A percentile compares a stretch with the other conserved stretches of the same genome.
Evolutionary conservation across 306 rosid genomes (phyloP).

Genomic region (Vigna hirtella): DNA sequence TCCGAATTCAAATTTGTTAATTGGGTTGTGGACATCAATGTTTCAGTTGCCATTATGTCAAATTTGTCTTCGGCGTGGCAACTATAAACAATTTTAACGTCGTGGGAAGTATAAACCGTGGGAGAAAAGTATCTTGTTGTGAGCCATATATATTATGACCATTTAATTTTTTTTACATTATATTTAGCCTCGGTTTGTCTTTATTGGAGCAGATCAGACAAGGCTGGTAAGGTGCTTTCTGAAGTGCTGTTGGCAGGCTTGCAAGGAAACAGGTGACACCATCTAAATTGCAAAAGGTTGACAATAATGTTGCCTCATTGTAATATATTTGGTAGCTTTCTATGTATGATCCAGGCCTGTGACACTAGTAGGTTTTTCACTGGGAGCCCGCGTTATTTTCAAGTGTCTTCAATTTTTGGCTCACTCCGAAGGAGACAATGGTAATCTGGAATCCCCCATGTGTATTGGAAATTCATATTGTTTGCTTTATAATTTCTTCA

Average conservation of each 20-base stretch:
- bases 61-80: conserved; percentile 1
- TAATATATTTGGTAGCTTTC: conserved; percentile 41
- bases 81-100: neutral
- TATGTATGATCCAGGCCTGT: conserved; percentile 69
- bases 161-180: conserved; percentile 16
- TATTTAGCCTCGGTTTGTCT: conserved; percentile 35
- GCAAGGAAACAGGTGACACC: conserved; percentile 71
- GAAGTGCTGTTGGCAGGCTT: conserved; percentile 61
- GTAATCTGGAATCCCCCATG: conserved; percentile 45
- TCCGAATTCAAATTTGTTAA: conserved; percentile 1
- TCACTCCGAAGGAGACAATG: conserved; percentile 57
- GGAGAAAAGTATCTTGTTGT: neutral
- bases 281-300: conserved; percentile 44
- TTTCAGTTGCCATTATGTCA: neutral
- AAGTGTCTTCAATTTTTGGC: conserved; percentile 69
- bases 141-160: conserved; percentile 5
- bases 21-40: conserved; percentile 6
- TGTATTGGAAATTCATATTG: conserved; percentile 29
- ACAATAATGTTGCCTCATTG: conserved; percentile 34
- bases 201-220: conserved; percentile 63
- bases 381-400: conserved; percentile 76
- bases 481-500: conserved; percentile 28
- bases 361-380: conserved; percentile 67
- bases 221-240: conserved; percentile 75
- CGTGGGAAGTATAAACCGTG: too few species aligned